Percentiles rank a stretch among this genome's conserved stretches.
These are phyloP conservation scores for Pigoraptor vietnamica DNA, from an alignment of 78 protist genomes.

Conservation along the genomic window DNA sequence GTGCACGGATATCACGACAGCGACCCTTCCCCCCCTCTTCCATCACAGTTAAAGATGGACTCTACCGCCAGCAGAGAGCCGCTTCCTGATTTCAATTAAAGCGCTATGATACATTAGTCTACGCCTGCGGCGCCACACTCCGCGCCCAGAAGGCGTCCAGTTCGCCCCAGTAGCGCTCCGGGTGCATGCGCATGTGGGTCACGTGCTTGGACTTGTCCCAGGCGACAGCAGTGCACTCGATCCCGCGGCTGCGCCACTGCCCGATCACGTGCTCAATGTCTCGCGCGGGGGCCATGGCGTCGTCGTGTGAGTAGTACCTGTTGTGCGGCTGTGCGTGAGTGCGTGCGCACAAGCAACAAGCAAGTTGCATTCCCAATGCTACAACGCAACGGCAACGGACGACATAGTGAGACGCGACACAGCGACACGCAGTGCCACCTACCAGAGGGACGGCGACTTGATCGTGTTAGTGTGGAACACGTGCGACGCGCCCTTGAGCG, in stretches of 20 bases:
- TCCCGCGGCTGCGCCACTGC: background rate
- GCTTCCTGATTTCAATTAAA: too few species aligned
- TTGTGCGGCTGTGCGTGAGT: too few species aligned
- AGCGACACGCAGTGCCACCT: background rate
- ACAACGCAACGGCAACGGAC: background rate
- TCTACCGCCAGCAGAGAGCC: too few species aligned
- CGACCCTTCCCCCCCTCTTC: too few species aligned
- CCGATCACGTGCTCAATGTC: background rate
- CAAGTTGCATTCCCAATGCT: too few species aligned
- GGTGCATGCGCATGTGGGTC: background rate
- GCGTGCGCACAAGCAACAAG: too few species aligned
- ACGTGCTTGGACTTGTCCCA: slow-evolving; percentile 1
- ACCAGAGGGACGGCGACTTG: background rate
- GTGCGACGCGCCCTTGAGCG: background rate
- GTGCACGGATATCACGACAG: too few species aligned
- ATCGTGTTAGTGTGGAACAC: background rate
- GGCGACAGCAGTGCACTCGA: background rate
- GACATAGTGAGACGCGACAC: background rate
- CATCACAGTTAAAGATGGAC: too few species aligned
- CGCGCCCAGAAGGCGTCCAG: background rate
- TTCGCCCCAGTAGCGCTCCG: background rate
- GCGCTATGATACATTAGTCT: background rate
- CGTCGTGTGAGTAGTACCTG: background rate
- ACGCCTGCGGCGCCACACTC: background rate
- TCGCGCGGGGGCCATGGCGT: background rate